Evolutionary conservation across 1,139 yeast species (phyloP).

Genomic region (Suhomyces taliae): DNA sequence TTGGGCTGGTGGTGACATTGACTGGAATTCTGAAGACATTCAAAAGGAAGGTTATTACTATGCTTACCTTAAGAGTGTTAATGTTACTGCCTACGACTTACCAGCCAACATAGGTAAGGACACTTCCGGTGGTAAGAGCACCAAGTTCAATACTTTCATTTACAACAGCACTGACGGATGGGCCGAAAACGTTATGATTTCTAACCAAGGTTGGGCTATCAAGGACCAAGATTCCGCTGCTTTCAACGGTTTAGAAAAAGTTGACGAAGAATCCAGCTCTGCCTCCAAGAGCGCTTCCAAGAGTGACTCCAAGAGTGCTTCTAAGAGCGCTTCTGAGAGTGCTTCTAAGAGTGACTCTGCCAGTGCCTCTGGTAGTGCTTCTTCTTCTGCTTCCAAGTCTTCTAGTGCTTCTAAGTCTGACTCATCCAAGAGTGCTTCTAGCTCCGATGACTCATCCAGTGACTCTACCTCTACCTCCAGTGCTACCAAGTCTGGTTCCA

Average conservation of each 20-base stretch:
- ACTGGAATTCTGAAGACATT: constrained; percentile 81
- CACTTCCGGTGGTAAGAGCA: constrained; percentile 40
- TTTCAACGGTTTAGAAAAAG: constrained; percentile 37
- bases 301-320: constrained; percentile 1
- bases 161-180: constrained; percentile 53
- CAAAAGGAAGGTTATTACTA: constrained; percentile 75
- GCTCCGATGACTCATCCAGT: background rate
- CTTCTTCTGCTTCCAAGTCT: constrained; percentile 4
- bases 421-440: constrained; percentile 1
- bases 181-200: constrained; percentile 50
- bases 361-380: constrained; percentile 6
- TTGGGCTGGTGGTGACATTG: constrained; percentile 92
- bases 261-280: constrained; percentile 1
- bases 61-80: constrained; percentile 59
- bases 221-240: constrained; percentile 66
- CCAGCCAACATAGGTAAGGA: constrained; percentile 46
- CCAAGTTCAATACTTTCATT: constrained; percentile 48
- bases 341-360: constrained; percentile 1
- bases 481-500: constrained; percentile 13
- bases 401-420: constrained; percentile 4
- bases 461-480: background rate
- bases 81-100: constrained; percentile 67
- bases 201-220: constrained; percentile 60
- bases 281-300: constrained; percentile 5
- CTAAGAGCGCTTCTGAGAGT: constrained; percentile 2